These are phyloP conservation scores for Dactylonectria estremocensis DNA, from an alignment of 2,329 filamentous ascomycete species.

Conservation along the genomic window DNA sequence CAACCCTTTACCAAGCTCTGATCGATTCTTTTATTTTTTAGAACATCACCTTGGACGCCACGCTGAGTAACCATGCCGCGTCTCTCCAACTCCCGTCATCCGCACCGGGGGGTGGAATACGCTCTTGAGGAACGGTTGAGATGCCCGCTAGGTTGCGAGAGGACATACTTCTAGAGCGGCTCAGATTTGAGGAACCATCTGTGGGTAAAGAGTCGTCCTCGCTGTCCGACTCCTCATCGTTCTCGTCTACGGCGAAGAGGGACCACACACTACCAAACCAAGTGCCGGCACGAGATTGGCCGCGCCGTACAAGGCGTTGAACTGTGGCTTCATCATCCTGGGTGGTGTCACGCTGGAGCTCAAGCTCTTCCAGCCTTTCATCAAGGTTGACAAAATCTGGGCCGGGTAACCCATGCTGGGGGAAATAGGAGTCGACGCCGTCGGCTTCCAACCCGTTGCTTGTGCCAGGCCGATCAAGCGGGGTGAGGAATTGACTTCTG, in stretches of 20 bases:
- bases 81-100: conserved; percentile 77
- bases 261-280: conserved; percentile 75
- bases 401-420: conserved; percentile 56
- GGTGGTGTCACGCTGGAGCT: conserved; percentile 65
- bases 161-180: conserved; percentile 52
- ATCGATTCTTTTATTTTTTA: conserved; percentile 49
- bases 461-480: conserved; percentile 56
- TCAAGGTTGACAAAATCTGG: conserved; percentile 77
- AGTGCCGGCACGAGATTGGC: conserved; percentile 66
- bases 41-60: conserved; percentile 74
- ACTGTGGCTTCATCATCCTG: conserved; percentile 73
- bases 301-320: conserved; percentile 68
- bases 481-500: conserved; percentile 61
- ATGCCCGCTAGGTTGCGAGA: conserved; percentile 59
- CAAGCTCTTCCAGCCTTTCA: conserved; percentile 69
- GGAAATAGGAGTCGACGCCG: conserved; percentile 43
- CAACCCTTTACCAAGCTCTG: conserved; percentile 12
- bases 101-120: conserved; percentile 63
- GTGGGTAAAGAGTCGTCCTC: conserved; percentile 50
- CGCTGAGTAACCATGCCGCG: conserved; percentile 77
- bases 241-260: conserved; percentile 74
- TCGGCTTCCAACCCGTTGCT: conserved; percentile 53
- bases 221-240: conserved; percentile 66
- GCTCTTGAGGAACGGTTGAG: conserved; percentile 59
- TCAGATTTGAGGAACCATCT: conserved; percentile 48